Base-by-base conservation (phyloP, 331 rosid genomes). In the Phaseolus coccineus region DNA sequence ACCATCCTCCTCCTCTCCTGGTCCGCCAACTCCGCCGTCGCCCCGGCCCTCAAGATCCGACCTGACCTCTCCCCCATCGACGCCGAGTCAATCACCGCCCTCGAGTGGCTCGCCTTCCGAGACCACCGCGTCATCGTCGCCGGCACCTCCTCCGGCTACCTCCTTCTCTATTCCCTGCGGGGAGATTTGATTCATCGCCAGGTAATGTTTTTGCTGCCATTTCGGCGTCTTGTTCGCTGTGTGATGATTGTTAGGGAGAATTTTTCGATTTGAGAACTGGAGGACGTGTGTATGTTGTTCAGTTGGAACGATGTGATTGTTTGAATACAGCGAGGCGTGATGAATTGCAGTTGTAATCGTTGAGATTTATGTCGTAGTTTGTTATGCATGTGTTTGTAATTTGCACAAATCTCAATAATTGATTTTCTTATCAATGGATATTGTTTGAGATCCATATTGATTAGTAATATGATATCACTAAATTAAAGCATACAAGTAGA, bases 51-150 rank as follows among this genome's bases (percentile, higher is more conserved):
- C 73, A 96, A 83, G 87, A 90, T 96, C 80, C 88, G 87, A 48
- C 99, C 99, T 31, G 89, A 88, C 11, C 61, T 96, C 37, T 93
- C 99, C n/a, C 96, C 96, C 6, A 87, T 89, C 70, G 85, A 86
- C 15, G 81, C 94, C 42, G 98, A 96, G 81, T 79, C 25, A 68
- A 85, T 96, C 85, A 83, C 97, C 40, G 97, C 97, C 67, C 58
- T 96, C 11, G 92, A 93, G 76, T 96, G 97, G 97, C 67, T 96
- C 77, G 99, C 82, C 57, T 88, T 96, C 66, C 91, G 89, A 14
- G 97, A 93, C 3, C 79, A 93, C 46, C 88, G 96, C 64, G 98
- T 90, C 33, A 77, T 96, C 73, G 90, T 89, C 71, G 93, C 88
- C 14, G 99, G 92, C 50, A 93, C 99, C 50, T 93, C 99, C 52